These are phyloP conservation scores for Flaveria linearis DNA, from an alignment of 129 eudicot species.

Conservation along the genomic window DNA sequence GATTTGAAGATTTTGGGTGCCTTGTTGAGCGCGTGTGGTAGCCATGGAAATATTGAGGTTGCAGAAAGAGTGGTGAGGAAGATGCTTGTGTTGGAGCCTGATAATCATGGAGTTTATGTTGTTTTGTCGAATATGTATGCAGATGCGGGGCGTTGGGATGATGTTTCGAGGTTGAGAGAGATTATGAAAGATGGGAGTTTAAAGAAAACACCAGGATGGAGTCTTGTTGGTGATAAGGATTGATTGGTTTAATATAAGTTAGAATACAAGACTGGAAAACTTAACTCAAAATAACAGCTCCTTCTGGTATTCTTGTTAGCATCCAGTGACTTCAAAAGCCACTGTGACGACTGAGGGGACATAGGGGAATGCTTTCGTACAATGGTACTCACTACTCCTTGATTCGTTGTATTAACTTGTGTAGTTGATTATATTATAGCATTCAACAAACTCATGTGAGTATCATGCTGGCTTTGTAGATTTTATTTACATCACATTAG, in stretches of 20 bases:
- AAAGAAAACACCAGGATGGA: conserved; percentile 74
- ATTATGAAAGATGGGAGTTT: conserved; percentile 59
- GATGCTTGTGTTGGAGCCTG: conserved; percentile 63
- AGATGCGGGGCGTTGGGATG: conserved; percentile 76
- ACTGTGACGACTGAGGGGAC: background rate
- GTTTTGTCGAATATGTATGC: conserved; percentile 90
- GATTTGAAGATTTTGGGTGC: conserved; percentile 84
- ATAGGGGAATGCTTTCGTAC: background rate
- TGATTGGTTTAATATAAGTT: background rate
- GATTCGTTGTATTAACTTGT: background rate
- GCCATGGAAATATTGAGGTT: conserved; percentile 57
- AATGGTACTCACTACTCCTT: background rate
- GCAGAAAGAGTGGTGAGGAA: conserved; percentile 66
- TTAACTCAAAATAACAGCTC: background rate
- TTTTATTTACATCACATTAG: no score
- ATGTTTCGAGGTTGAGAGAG: conserved; percentile 65
- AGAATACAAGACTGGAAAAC: background rate
- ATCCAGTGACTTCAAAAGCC: background rate
- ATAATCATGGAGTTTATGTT: conserved; percentile 69
- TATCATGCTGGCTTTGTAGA: no score
- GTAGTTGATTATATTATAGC: no score
- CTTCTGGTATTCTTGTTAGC: background rate
- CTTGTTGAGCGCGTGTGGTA: conserved; percentile 70
- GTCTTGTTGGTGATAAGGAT: conserved; percentile 44
- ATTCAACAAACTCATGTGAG: no score